Evolutionary conservation across 2,329 filamentous ascomycete genomes (phyloP), one percentile per base, ranked within the genome.

Genomic region (Claviceps sp.): DNA sequence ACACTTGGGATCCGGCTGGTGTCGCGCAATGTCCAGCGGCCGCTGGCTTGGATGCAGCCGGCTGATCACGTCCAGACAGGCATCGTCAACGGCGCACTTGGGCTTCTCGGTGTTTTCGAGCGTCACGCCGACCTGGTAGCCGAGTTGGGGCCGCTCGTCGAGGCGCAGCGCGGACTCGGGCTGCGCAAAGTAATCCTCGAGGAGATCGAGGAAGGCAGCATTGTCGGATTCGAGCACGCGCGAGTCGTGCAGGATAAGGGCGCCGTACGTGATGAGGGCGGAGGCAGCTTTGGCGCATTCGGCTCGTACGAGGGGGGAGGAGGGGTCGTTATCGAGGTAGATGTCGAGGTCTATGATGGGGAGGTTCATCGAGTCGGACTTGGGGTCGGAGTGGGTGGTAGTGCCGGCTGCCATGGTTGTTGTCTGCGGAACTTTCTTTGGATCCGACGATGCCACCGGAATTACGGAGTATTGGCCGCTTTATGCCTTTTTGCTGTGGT

Each of bases 131-230:
- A 82, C 71, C 66, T 82, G 78, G 67, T 80, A 81, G 60, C 73
- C 72, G 26, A 81, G 67, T 60, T 76, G 75, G 5, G 78, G 78
- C 2, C 77, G 72, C 67, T 80, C 76, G 57, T 82, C 78, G 39
- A 61, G 61, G 48, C 63, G 64, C 39, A 81, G 69, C 2, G 60
- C 63, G 8, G 62, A 69, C 17, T 68, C 66, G 16, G 77, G 73
- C 64, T 81, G 78, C 38, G 76, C 77, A 60, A 82, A 82, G 69
- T 82, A 82, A 68, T 81, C 77, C 65, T 82, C 78, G n/a, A 81
- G 72, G 40, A 82, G 69, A 63, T 82, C 77, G 52, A 82, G 73
- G 58, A 82, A 82, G 51, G 68, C 65, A 26, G 67, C 66, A 67
- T 82, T 82, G 65, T 79, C 75, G 2, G 65, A 58, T 58, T 77